Conservation (phyloP, 2,329 filamentous ascomycete genomes). For the Cytospora piceae region DNA sequence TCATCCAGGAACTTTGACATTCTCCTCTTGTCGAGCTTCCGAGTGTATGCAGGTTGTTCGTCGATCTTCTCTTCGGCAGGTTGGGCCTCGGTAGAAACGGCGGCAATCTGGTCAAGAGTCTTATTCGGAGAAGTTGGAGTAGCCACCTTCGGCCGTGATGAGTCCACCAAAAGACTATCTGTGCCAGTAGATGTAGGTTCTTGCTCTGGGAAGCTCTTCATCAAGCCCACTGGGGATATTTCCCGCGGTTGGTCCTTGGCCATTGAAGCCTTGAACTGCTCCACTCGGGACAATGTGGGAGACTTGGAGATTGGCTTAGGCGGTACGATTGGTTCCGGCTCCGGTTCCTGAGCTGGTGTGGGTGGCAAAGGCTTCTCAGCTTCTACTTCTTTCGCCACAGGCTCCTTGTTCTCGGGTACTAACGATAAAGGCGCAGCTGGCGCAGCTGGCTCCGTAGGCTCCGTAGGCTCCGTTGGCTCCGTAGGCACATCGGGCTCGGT, state of each 20-base stretch:
- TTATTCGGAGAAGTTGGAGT: slow-evolving; percentile 38
- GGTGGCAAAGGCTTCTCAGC: slow-evolving; percentile 20
- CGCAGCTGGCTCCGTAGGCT: slow-evolving; percentile 4
- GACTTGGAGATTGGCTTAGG: slow-evolving; percentile 36
- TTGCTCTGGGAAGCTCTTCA: slow-evolving; percentile 30
- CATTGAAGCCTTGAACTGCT: slow-evolving; percentile 30
- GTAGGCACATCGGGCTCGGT: too few relatives aligned
- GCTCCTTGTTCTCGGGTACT: neutral
- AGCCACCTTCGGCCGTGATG: slow-evolving; percentile 33
- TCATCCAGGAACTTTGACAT: slow-evolving; percentile 63
- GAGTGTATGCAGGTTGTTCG: slow-evolving; percentile 55
- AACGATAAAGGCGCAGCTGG: slow-evolving; percentile 30
- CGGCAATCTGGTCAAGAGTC: slow-evolving; percentile 40
- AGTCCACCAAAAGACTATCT: slow-evolving; percentile 36
- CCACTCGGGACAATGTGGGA: slow-evolving; percentile 31
- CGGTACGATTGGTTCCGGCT: slow-evolving; percentile 33
- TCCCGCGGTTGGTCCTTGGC: slow-evolving; percentile 6
- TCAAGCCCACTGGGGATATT: slow-evolving; percentile 31
- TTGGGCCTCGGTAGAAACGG: slow-evolving; percentile 35
- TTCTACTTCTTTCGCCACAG: slow-evolving; percentile 1
- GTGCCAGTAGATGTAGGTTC: slow-evolving; percentile 33
- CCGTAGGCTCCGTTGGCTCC: neutral
- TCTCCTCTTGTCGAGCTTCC: slow-evolving; percentile 61
- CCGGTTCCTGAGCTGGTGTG: neutral
- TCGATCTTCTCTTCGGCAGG: slow-evolving; percentile 38